Base-by-base conservation (phyloP, 371 early-diverging fungal genomes). In the Apophysomyces variabilis region DNA sequence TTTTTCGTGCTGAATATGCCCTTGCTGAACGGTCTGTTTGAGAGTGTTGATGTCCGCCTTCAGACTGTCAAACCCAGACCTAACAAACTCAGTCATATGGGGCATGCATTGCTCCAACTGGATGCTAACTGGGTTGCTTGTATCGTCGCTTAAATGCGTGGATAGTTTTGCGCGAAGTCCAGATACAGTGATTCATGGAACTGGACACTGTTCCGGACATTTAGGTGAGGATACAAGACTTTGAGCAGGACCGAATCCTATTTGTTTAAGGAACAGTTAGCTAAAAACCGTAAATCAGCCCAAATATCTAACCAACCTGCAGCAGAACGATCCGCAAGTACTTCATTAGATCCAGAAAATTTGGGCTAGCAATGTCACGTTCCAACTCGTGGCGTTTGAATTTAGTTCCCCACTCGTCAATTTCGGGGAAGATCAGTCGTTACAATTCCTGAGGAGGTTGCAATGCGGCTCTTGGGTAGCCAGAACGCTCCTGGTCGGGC, bases 381-480 rank as follows among this genome's bases (percentile, higher is more conserved):
- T 61, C 44, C 35, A 61, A 38, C 18, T 46, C 47, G 0, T 26
- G 47, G 6, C 14, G 5, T 11, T 14, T 13, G 16, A 45, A 45
- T 18, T 45, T 45, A 0, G 13, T 1, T 5, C 16, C 6, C 46
- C 46, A 61, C 9, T 21, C 11, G 21, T 61, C 62, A 16, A 61
- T 12, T 4, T 26, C 36, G 8, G 13, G 16, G 12, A 61, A 61
- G 5, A 46, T 5, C 47, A n/a, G 11, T 38, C 3, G 9, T 14
- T 44, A n/a, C n/a, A 61, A 35, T 21, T 61, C 61, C 1, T 11
- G 6, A n/a, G 61, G 46, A 5, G 61, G 61, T 7, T n/a, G 18
- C 6, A 61, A 32, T 9, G 8, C 45, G 7, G 45, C 61, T 9
- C 45, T 16, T 13, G 39, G 13, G 13, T 44, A 61, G 21, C 16